Percentiles rank a stretch among this genome's conserved stretches.
phyloP scores from a whole-genome alignment of 2,329 filamentous ascomycete species.

The Fusarium multiceps region DNA sequence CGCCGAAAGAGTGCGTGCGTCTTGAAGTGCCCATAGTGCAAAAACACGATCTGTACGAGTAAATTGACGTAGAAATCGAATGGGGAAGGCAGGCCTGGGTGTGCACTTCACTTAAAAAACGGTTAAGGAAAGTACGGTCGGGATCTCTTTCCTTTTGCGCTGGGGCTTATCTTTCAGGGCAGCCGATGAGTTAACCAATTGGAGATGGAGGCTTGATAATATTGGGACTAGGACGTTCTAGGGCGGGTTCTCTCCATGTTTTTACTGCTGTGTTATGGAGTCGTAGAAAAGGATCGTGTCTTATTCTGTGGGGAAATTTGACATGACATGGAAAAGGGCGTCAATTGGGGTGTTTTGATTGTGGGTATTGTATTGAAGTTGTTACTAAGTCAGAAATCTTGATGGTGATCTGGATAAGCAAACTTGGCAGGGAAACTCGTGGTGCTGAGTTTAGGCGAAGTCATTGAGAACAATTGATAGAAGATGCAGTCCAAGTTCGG shows the following conservation, averaged over 20 bases:
- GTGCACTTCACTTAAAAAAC: slow-evolving; percentile 15
- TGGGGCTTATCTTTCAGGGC: slow-evolving; percentile 18
- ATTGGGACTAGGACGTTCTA: slow-evolving; percentile 9
- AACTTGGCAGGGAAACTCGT: too few relatives aligned
- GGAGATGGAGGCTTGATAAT: not conserved
- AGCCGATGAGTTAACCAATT: slow-evolving; percentile 13
- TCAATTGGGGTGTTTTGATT: not conserved
- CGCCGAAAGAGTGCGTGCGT: slow-evolving; percentile 39
- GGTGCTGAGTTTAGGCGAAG: too few relatives aligned
- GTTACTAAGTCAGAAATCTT: not conserved
- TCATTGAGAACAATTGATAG: too few relatives aligned
- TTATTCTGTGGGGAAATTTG: not conserved
- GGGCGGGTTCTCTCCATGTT: slow-evolving; percentile 16
- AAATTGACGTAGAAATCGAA: not conserved
- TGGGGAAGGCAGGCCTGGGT: not conserved
- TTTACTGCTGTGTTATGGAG: slow-evolving; percentile 1
- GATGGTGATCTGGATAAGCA: too few relatives aligned
- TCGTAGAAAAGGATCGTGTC: not conserved
- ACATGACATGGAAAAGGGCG: slow-evolving; percentile 23
- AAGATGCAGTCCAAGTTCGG: too few relatives aligned
- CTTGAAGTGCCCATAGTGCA: slow-evolving; percentile 8
- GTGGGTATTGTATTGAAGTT: not conserved
- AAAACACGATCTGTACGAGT: not conserved
- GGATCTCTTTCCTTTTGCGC: slow-evolving; percentile 20
- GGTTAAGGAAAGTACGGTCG: slow-evolving; percentile 22